Base-by-base conservation (phyloP, 441 rosid genomes). In the Populus trichocarpa region DNA sequence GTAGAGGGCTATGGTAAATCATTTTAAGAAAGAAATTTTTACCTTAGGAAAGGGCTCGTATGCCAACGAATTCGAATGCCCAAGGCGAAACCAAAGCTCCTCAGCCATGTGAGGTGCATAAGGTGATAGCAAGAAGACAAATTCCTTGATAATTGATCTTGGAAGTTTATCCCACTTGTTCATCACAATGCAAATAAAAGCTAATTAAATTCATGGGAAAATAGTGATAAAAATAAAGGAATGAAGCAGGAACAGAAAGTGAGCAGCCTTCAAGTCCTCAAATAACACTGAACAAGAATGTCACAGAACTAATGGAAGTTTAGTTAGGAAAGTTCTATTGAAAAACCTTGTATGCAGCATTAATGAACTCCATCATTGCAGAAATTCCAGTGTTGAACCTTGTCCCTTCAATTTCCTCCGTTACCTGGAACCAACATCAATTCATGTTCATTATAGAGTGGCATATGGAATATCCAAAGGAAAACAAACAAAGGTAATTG, bases 321-420 rank as follows among this genome's bases (percentile, higher is more conserved):
- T 22, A 18, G 28, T 8, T 6, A 20, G 18, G 25, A 69, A 38
- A 66, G 76, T 1, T 59, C 71, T 35, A 14, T 8, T 14, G 66
- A 40, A 75, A 61, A 74, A 96, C 99, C 99, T 96, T 96, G 70
- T 88, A 91, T 1, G 96, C 95, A 0, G 97, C 93, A 83, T 94
- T 94, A 72, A 94, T 75, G 84, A 96, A 96, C 87, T 93, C 99
- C 99, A 96, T 94, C 98, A 96, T 94, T 79, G 97, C 95, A 71
- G 99, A 96, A 83, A 96, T 94, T 67, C 98, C 98, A 0, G 99
- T 94, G 88, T 93, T 96, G 83, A 96, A 96, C 81, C 99, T 73
- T 28, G 97, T 96, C 32, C 89, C 95, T 89, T 94, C 97, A 38
- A 89, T 89, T 86, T 96, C 99, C 84, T 96, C 98, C 0, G 92